These are phyloP conservation scores for Colletotrichum eremochloae DNA, from an alignment of 2,329 filamentous ascomycete species.

Conservation along the genomic window DNA sequence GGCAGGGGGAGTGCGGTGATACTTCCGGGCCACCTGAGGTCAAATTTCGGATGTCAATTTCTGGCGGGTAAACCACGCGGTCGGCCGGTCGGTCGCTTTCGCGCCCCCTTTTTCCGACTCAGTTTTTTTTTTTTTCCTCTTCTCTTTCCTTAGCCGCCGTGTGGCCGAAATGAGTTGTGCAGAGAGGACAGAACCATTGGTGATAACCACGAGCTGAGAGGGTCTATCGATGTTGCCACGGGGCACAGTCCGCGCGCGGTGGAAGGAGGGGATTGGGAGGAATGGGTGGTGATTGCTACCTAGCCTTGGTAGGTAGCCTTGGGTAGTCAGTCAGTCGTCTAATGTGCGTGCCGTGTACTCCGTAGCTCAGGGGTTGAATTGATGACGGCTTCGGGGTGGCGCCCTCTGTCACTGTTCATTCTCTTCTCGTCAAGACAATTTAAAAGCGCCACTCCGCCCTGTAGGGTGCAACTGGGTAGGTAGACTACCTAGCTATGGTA, in stretches of 20 bases:
- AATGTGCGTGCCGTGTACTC: background rate
- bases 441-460: background rate
- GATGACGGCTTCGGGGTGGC: slow-evolving; percentile 14
- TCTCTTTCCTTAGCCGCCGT: background rate
- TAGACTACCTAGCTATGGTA: no score
- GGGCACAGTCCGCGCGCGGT: slow-evolving; percentile 1
- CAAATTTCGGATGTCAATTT: slow-evolving; percentile 38
- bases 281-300: background rate
- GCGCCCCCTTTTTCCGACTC: slow-evolving; percentile 32
- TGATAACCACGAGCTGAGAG: background rate
- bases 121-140: background rate
- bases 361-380: slow-evolving; percentile 32
- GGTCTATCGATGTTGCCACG: slow-evolving; percentile 7
- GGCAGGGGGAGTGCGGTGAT: background rate
- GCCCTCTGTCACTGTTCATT: background rate
- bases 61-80: slow-evolving; percentile 2
- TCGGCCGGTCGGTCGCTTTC: background rate
- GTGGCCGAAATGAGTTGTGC: background rate
- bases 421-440: background rate
- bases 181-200: background rate
- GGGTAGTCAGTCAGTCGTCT: slow-evolving; percentile 13
- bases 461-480: no score
- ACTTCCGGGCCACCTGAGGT: slow-evolving; percentile 31
- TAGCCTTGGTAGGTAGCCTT: slow-evolving; percentile 5
- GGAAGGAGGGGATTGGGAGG: background rate